Percentiles rank a stretch among this genome's conserved stretches.
Conservation (phyloP, 345 rosid species). For the Turnera subulata region DNA sequence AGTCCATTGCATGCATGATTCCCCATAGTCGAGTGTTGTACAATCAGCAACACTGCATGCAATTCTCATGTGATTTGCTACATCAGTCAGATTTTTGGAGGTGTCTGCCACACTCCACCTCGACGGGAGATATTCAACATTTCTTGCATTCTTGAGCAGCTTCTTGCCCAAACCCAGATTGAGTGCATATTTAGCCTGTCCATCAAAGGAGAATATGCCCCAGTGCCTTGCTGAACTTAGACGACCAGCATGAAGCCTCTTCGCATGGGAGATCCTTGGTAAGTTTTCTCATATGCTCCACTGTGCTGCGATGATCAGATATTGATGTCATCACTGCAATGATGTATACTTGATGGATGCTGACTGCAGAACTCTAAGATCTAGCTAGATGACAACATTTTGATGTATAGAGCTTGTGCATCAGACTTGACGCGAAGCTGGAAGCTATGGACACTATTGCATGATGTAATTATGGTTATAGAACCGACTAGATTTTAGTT, state of each 20-base stretch:
- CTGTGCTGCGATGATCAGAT: no score
- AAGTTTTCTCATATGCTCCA: no score
- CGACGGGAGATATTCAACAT: conserved; percentile 76
- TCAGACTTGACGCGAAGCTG: no score
- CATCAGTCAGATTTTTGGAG: conserved; percentile 51
- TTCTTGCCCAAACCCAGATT: conserved; percentile 73
- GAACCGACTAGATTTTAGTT: no score
- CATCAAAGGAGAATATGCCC: conserved; percentile 97
- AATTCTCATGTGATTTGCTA: conserved; percentile 62
- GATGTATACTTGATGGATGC: no score
- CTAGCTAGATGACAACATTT: no score
- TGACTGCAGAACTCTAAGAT: no score
- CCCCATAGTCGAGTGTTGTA: conserved; percentile 80
- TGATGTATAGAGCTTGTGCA: no score
- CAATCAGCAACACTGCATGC: conserved; percentile 89
- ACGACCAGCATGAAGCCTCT: conserved; percentile 18
- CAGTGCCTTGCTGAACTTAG: conserved; percentile 64
- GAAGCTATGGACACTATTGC: no score
- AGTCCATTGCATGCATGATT: conserved; percentile 75
- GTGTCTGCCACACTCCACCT: conserved; percentile 97
- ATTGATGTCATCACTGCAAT: no score
- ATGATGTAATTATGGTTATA: no score
- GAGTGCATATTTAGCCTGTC: conserved; percentile 85
- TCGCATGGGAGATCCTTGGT: no score
- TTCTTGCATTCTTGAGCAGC: conserved; percentile 58